Evolutionary conservation across 306 rosid species (phyloP).

Genomic region (Quercus cerris): DNA sequence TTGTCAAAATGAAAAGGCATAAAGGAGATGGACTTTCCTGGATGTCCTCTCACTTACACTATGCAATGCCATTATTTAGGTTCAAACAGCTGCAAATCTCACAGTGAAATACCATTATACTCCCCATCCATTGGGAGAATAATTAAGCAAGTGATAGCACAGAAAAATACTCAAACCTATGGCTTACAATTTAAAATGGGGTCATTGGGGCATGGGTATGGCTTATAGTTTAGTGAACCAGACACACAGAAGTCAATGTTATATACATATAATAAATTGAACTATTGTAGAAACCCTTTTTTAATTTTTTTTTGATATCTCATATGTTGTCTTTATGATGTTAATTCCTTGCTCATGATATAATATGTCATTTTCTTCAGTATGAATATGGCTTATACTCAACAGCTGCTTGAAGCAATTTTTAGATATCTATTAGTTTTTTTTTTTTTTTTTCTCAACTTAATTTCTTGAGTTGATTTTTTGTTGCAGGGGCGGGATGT

Average conservation of each 20-base stretch:
- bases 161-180: not conserved
- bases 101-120: no score
- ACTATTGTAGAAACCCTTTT: no score
- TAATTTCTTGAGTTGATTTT: slow-evolving; percentile 23
- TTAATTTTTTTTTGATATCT: not conserved
- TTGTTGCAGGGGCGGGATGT: slow-evolving; percentile 86
- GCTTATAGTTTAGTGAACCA: no score
- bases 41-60: not conserved
- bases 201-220: no score
- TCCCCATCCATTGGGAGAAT: not conserved
- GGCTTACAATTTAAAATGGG: not conserved
- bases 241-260: no score
- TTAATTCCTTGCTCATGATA: not conserved
- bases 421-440: not conserved
- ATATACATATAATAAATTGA: no score
- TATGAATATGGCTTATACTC: not conserved
- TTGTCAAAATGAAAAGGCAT: not conserved
- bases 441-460: slow-evolving; percentile 15
- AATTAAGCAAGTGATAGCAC: not conserved
- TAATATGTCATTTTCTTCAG: not conserved
- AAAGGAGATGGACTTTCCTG: not conserved
- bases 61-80: not conserved
- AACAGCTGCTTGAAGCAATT: not conserved
- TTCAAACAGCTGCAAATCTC: not conserved
- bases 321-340: not conserved